These are phyloP conservation scores for Pseudocercospora fijiensis DNA, from an alignment of 2,329 filamentous ascomycete genomes.

Conservation along the genomic window DNA sequence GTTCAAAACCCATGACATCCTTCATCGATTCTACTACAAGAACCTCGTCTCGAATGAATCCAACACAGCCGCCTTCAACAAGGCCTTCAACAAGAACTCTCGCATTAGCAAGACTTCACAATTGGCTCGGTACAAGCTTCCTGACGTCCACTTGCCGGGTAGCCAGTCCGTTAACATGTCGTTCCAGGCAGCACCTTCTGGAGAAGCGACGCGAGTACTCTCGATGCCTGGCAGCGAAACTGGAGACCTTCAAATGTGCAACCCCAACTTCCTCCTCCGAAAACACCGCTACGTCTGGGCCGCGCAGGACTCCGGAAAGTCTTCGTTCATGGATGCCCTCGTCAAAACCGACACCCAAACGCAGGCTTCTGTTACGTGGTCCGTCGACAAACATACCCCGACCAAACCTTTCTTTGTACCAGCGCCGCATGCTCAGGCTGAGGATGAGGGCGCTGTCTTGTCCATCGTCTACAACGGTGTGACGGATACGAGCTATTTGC, in stretches of 20 bases:
- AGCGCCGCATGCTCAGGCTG: constrained; percentile 49
- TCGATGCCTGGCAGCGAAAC: constrained; percentile 52
- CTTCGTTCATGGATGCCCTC: constrained; percentile 61
- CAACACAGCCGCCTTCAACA: constrained; percentile 20
- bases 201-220: constrained; percentile 7
- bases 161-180: background rate
- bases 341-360: constrained; percentile 65
- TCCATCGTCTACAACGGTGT: constrained; percentile 64
- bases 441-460: constrained; percentile 64
- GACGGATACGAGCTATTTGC: constrained; percentile 59
- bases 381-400: constrained; percentile 58
- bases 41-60: constrained; percentile 60
- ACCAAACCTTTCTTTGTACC: constrained; percentile 68
- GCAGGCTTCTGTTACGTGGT: constrained; percentile 57
- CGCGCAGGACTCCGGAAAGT: constrained; percentile 54
- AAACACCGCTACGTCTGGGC: constrained; percentile 61
- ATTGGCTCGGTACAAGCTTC: constrained; percentile 20
- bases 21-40: constrained; percentile 68
- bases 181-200: background rate
- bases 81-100: background rate
- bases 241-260: constrained; percentile 66
- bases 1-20: constrained; percentile 64
- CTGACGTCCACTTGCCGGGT: constrained; percentile 1
- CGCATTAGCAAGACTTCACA: background rate
- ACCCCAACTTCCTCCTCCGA: constrained; percentile 55